Percentiles rank a stretch among this genome's conserved stretches.
Evolutionary conservation across 768 basidiomycete species (phyloP).

Genomic region (Lentinula boryana): DNA sequence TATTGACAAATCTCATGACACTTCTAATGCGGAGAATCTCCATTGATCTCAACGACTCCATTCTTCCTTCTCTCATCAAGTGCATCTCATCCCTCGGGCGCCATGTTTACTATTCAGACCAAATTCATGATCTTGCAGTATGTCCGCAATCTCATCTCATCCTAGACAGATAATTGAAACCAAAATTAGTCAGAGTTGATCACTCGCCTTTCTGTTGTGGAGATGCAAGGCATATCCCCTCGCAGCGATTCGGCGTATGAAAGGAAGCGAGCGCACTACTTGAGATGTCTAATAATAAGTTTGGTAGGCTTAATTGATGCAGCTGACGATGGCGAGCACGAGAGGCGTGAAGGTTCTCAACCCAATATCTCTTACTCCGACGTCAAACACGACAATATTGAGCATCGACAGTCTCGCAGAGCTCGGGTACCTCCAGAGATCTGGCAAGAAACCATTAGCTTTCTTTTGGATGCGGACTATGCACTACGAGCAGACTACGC

Average conservation of each 20-base stretch:
- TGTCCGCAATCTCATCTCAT: conserved; percentile 13
- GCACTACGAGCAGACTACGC: conserved; percentile 78
- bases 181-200: conserved; percentile 63
- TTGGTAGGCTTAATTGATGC: conserved; percentile 65
- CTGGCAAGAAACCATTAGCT: conserved; percentile 86
- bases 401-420: conserved; percentile 44
- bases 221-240: conserved; percentile 52
- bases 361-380: not conserved
- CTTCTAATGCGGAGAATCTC: conserved; percentile 67
- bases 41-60: conserved; percentile 53
- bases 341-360: conserved; percentile 2
- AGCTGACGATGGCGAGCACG: conserved; percentile 43
- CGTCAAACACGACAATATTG: conserved; percentile 21
- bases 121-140: conserved; percentile 84
- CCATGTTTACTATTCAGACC: conserved; percentile 94
- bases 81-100: conserved; percentile 82
- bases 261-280: conserved; percentile 52
- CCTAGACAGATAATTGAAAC: not conserved
- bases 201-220: conserved; percentile 63
- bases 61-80: conserved; percentile 64
- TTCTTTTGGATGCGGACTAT: conserved; percentile 76
- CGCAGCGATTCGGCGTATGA: conserved; percentile 23
- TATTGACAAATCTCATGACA: conserved; percentile 71
- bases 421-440: conserved; percentile 72
- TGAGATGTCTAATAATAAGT: conserved; percentile 65